Evolutionary conservation across 768 basidiomycete species (phyloP), one percentile per base, ranked within the genome.

Genomic region (Ramaria sp.): DNA sequence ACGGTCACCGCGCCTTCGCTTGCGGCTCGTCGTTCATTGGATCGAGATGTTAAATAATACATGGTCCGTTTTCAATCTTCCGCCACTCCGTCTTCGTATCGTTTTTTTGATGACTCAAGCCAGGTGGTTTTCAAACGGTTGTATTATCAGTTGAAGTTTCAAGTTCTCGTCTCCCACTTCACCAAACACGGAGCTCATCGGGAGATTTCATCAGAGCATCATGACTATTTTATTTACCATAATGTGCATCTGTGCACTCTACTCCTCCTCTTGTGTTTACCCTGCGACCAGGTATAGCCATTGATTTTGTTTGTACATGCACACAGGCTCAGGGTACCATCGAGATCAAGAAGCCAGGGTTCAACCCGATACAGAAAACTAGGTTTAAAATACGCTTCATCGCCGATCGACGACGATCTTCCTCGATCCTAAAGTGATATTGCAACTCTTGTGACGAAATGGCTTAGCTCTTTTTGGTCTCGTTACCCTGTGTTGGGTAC

Each of bases 11-110:
- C 77, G 85, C 25, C 72, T 96, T 58, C 76, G 95, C 30, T 70
- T 98, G 52, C 73, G 85, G 54, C 74, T 98, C 61, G 85, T 96
- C 56, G 88, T 88, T 25, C 87, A 91, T 62, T 98, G 95, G 95
- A 94, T 97, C 62, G 91, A 96, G 70, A 78, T 80, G 63, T 69
- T 88, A 55, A 71, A 76, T 50, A 72, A 72, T 52, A 73, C 76
- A 48, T 82, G 80, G 80, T 81, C 28, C 51, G 51, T 45, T 20
- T 8, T 5, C 12, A 12, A 25, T 24, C 24, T 42, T 53, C 6
- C 39, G 32, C 32, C 50, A n/a, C 38, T 43, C 39, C 16, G 8
- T 30, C 61, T 51, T 51, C 36, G 59, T 48, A 57, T 61, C 57
- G 59, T 43, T 52, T n/a, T n/a, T n/a, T 56, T 16, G 50, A 44